Percentiles rank a stretch among this genome's conserved stretches.
Conservation (phyloP, 345 rosid species). For the Citrus australasica region DNA sequence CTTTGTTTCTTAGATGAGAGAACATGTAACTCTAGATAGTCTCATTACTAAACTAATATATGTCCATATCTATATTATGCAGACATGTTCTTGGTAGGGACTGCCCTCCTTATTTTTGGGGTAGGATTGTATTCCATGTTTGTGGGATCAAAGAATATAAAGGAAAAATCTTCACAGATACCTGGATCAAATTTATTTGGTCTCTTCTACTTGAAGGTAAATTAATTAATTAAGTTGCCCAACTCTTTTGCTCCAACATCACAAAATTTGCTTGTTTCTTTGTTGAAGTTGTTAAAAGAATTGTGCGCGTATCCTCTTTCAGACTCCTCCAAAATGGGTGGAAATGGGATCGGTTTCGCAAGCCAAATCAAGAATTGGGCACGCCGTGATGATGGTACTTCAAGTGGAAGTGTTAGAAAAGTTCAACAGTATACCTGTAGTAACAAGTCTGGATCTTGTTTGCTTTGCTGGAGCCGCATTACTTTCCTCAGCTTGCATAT, state of each 20-base stretch:
- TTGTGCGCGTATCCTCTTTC: constrained; percentile 3
- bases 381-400: constrained; percentile 63
- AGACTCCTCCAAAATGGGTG: constrained; percentile 52
- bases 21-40: not conserved
- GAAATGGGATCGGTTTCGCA: constrained; percentile 50
- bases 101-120: constrained; percentile 59
- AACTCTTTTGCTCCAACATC: not conserved
- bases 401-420: constrained; percentile 71
- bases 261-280: not conserved
- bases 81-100: constrained; percentile 71
- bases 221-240: not conserved
- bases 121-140: constrained; percentile 58
- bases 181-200: constrained; percentile 50
- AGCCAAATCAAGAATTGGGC: constrained; percentile 67
- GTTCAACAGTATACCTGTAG: constrained; percentile 48
- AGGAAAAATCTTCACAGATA: constrained; percentile 17
- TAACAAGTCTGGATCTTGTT: constrained; percentile 55
- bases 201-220: constrained; percentile 45
- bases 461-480: constrained; percentile 65
- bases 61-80: constrained; percentile 15
- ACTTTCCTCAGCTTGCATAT: constrained; percentile 51
- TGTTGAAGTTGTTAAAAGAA: not conserved
- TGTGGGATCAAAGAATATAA: constrained; percentile 39
- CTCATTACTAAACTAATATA: not conserved
- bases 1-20: not conserved